These are phyloP conservation scores for Solanum hybrid DNA, from an alignment of 305 asterid species.

Conservation along the genomic window DNA sequence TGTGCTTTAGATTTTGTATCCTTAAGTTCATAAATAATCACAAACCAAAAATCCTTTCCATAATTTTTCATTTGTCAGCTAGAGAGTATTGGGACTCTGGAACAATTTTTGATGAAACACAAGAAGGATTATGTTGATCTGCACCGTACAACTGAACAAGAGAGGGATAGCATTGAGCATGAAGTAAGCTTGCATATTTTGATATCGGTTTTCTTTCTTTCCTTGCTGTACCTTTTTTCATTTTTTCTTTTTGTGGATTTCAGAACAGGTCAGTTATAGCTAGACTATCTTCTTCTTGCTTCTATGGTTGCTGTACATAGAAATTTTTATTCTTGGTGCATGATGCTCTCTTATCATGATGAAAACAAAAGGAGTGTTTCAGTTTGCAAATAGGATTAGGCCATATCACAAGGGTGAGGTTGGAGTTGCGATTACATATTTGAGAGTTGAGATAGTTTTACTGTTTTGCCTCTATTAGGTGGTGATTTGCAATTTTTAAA, in stretches of 20 bases:
- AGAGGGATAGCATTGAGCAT: conserved; percentile 91
- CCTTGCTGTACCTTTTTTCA: not conserved
- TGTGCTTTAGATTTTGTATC: not conserved
- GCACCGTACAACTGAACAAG: conserved; percentile 85
- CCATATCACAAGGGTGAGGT: not conserved
- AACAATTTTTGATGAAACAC: conserved; percentile 77
- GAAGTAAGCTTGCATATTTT: conserved; percentile 46
- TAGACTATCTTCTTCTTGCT: not conserved
- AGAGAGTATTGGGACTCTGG: conserved; percentile 66
- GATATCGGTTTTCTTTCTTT: not conserved
- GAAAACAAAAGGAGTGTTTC: not conserved
- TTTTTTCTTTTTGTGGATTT: not conserved
- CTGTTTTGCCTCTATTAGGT: not conserved
- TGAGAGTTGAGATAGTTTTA: not conserved
- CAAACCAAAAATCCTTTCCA: not conserved
- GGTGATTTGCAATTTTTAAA: not conserved
- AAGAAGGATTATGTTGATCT: conserved; percentile 81
- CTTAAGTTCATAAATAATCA: not conserved
- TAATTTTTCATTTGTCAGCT: conserved; percentile 35
- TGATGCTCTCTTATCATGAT: not conserved
- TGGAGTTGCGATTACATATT: not conserved
- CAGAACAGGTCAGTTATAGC: not conserved
- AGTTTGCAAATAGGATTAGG: not conserved
- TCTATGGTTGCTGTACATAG: not conserved
- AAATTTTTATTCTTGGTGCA: not conserved